Evolutionary conservation across 805 yeast genomes (phyloP).

Genomic region (Hanseniaspora lindneri): DNA sequence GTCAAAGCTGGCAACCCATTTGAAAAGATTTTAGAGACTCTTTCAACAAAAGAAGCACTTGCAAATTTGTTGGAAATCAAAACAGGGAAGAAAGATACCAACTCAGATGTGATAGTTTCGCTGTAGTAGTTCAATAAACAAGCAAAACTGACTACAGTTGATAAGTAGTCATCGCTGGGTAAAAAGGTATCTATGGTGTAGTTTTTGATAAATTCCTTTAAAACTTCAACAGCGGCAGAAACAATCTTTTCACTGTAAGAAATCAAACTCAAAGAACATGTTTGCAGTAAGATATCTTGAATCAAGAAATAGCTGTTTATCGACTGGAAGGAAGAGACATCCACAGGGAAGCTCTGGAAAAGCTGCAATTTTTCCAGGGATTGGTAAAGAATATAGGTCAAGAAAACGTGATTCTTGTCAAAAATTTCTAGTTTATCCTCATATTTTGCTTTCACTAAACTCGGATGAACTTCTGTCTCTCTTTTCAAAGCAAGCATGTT

Average conservation of each 20-base stretch:
- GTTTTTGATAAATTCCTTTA: slow-evolving; percentile 42
- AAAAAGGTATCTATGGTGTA: slow-evolving; percentile 34
- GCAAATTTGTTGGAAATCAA: slow-evolving; percentile 47
- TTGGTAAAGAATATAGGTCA: slow-evolving; percentile 24
- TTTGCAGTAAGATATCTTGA: slow-evolving; percentile 47
- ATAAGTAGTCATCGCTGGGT: slow-evolving; percentile 41
- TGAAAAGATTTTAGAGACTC: slow-evolving; percentile 49
- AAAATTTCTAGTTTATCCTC: slow-evolving; percentile 29
- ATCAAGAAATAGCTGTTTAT: slow-evolving; percentile 15
- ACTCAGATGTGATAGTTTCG: slow-evolving; percentile 27
- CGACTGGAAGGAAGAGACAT: slow-evolving; percentile 14
- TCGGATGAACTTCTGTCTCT: slow-evolving; percentile 17
- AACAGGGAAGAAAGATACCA: slow-evolving; percentile 37
- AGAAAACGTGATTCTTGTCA: slow-evolving; percentile 30
- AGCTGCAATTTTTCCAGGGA: slow-evolving; percentile 25
- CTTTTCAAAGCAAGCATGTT: slow-evolving; percentile 18
- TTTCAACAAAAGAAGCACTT: slow-evolving; percentile 35
- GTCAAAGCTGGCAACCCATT: slow-evolving; percentile 54
- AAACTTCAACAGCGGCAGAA: slow-evolving; percentile 35
- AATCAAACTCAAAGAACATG: slow-evolving; percentile 35
- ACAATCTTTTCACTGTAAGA: slow-evolving; percentile 38
- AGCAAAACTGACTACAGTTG: slow-evolving; percentile 44
- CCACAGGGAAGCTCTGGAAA: slow-evolving; percentile 20
- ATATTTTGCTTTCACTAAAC: slow-evolving; percentile 25
- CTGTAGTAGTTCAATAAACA: slow-evolving; percentile 37